Conservation (phyloP, 2,329 filamentous ascomycete genomes). For the Xylariaceae sp. region DNA sequence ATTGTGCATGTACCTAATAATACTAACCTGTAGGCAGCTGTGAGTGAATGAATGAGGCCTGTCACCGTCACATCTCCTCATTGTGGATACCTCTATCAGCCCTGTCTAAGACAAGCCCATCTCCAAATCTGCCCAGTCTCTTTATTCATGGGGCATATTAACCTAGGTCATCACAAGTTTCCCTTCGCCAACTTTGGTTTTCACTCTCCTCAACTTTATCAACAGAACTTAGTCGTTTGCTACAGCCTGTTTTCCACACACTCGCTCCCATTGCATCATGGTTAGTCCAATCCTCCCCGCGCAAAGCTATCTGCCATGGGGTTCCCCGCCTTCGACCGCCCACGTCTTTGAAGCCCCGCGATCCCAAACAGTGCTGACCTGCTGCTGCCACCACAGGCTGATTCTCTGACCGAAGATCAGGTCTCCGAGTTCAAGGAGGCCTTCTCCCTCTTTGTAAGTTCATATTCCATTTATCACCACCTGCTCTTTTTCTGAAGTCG, state of each 20-base stretch:
- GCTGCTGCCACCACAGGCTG: conserved; percentile 59
- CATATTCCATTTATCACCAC: background rate
- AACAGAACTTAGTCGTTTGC: background rate
- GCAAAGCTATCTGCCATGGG: background rate
- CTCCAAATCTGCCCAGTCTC: background rate
- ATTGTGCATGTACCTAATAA: too few species aligned
- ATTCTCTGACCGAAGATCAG: conserved; percentile 99
- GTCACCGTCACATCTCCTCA: too few species aligned
- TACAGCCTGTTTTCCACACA: conserved; percentile 3
- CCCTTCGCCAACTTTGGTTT: conserved; percentile 6
- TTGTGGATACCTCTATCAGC: conserved; percentile 15
- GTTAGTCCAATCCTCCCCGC: conserved; percentile 11
- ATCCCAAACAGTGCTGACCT: conserved; percentile 21
- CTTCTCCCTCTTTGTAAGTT: conserved; percentile 97
- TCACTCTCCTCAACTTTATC: conserved; percentile 9
- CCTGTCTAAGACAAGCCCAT: conserved; percentile 8
- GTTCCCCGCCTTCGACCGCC: conserved; percentile 19
- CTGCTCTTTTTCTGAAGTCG: conserved; percentile 10
- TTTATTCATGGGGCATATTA: conserved; percentile 9
- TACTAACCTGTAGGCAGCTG: too few species aligned
- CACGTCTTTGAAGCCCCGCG: conserved; percentile 23
- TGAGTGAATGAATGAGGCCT: too few species aligned
- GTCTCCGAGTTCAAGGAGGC: conserved; percentile 99
- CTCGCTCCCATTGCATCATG: conserved; percentile 14
- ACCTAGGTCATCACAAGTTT: conserved; percentile 8